Evolutionary conservation across 2,329 filamentous ascomycete species (phyloP).

Genomic region (Hymenoscyphus scutula): DNA sequence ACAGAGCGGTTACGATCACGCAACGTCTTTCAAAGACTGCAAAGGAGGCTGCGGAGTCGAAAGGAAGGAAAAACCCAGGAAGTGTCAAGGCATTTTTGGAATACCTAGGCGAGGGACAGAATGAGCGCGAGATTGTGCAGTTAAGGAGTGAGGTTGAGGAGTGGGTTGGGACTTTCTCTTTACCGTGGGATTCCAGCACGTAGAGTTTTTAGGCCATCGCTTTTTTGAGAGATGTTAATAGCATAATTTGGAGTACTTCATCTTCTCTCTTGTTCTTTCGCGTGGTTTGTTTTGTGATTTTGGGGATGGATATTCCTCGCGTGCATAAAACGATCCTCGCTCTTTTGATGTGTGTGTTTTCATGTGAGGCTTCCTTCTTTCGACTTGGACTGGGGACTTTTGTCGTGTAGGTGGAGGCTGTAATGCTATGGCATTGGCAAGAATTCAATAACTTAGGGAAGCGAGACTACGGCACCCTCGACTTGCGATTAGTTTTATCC

Average conservation of each 20-base stretch:
- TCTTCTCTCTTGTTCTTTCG: neutral
- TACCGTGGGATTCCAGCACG: constrained; percentile 57
- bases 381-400: too few relatives aligned
- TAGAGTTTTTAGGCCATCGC: neutral
- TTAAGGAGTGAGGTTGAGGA: constrained; percentile 72
- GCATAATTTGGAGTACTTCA: too few relatives aligned
- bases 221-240: neutral
- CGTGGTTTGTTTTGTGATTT: neutral
- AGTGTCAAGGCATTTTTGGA: constrained; percentile 52
- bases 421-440: too few relatives aligned
- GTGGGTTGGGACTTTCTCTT: constrained; percentile 72
- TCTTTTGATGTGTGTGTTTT: too few relatives aligned
- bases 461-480: too few relatives aligned
- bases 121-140: constrained; percentile 68
- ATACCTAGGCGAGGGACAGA: constrained; percentile 65
- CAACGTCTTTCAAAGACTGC: constrained; percentile 72
- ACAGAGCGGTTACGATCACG: constrained; percentile 77
- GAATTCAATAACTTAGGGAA: too few relatives aligned
- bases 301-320: too few relatives aligned
- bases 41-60: constrained; percentile 65
- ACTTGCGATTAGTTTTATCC: too few relatives aligned
- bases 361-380: too few relatives aligned
- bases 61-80: constrained; percentile 55
- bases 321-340: too few relatives aligned
- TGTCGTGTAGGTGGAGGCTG: too few relatives aligned